Evolutionary conservation across 805 yeast genomes (phyloP), one percentile per base, ranked within the genome.

Genomic region (Barnettozyma populi): DNA sequence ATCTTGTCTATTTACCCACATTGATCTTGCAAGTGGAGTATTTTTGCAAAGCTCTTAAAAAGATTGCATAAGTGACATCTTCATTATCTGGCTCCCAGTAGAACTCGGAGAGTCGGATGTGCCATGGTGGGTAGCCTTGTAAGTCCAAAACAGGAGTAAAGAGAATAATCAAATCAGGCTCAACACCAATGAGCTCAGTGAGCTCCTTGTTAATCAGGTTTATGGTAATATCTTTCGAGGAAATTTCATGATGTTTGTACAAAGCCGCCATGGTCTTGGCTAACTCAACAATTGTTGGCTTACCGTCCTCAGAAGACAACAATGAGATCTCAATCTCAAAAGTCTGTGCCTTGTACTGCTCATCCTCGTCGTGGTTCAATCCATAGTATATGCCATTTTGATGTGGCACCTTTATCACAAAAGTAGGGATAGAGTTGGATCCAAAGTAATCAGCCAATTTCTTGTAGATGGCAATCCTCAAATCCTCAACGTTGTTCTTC

Each of bases 91-190:
- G 84, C 61, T 89, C 92, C 87, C 95, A 86, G 67, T 83, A 90
- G 60, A 94, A 80, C 62, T 94, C 99, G 7, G 90, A 79, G 45
- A 95, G 75, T 52, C 99, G 78, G 32, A 89, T 79, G 62, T 92
- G 98, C 99, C 99, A 94, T 25, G 99, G 99, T 19, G 98, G 98
- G 65, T 83, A 94, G 16, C 96, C 97, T 66, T 90, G 95, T 43
- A 94, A 74, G 63, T 90, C 95, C 53, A 94, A 72, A 11, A 75
- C 73, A n/a, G 97, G 96, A 19, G 89, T 89, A 64, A 92, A 94
- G 45, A 86, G 69, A 27, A 94, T 72, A 42, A 94, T 71, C 53
- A 94, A 74, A 63, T 94, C 99, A 0, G 99, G 98, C 63, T 94
- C 99, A n/a, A 74, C 75, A 1, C 96, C 94, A 14, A 90, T 94